Evolutionary conservation across 345 rosid genomes (phyloP).

Genomic region (Citrus maxima): DNA sequence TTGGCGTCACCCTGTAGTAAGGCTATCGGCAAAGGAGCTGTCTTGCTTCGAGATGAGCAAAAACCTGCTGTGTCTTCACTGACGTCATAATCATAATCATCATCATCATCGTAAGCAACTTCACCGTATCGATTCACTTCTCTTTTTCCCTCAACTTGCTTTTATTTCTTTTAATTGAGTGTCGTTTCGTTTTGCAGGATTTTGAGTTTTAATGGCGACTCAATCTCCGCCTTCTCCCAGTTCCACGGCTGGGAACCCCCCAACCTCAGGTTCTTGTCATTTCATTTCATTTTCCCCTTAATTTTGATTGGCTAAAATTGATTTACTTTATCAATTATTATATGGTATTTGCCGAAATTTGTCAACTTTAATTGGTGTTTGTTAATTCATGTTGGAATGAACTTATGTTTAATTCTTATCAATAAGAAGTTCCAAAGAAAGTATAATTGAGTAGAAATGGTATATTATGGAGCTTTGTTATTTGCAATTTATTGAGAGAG

Average conservation of each 20-base stretch:
- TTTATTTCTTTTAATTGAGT: neutral
- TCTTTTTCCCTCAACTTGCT: neutral
- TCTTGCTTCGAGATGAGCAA: conserved; percentile 18
- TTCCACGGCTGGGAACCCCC: conserved; percentile 25
- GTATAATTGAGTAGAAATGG: neutral
- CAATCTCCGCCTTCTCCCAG: conserved; percentile 31
- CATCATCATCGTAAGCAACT: neutral
- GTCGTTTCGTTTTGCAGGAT: neutral
- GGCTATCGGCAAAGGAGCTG: neutral
- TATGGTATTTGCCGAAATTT: neutral
- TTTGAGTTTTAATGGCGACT: conserved; percentile 32
- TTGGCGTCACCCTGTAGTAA: neutral
- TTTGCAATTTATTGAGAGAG: neutral
- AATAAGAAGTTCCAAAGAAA: neutral
- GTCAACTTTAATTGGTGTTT: neutral
- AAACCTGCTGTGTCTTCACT: conserved; percentile 15
- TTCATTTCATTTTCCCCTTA: neutral
- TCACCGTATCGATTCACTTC: neutral
- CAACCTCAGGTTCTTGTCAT: conserved; percentile 26
- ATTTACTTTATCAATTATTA: neutral
- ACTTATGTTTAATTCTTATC: neutral
- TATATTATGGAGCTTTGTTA: no score
- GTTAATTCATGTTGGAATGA: neutral
- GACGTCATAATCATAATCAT: neutral
- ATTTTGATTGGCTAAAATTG: neutral